A percentile compares a stretch with the other conserved stretches of the same genome.
phyloP scores from a whole-genome alignment of 495 filamentous ascomycete species.

The Penicillium daleae region DNA sequence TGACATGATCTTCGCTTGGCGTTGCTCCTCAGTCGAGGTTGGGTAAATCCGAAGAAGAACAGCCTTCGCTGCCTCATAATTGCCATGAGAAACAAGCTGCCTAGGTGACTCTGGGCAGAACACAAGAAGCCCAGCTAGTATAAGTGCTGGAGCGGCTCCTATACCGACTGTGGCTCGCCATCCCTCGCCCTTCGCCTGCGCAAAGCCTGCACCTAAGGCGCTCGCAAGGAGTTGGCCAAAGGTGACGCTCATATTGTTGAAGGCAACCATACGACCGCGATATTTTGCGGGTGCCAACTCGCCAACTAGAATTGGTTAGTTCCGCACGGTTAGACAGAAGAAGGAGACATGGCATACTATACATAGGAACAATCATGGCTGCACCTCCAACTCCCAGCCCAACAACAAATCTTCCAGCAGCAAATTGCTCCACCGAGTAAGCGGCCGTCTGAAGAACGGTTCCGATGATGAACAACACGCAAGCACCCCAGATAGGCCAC shows the following conservation, averaged over 20 bases:
- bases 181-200: slow-evolving; percentile 42
- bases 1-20: slow-evolving; percentile 40
- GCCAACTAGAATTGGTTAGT: slow-evolving; percentile 30
- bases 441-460: slow-evolving; percentile 46
- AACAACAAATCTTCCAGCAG: slow-evolving; percentile 53
- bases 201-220: slow-evolving; percentile 55
- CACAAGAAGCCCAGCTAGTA: slow-evolving; percentile 44
- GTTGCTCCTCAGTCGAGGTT: slow-evolving; percentile 38
- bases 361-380: slow-evolving; percentile 52
- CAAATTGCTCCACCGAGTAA: slow-evolving; percentile 51
- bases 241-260: slow-evolving; percentile 60
- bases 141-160: slow-evolving; percentile 50
- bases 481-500: slow-evolving; percentile 51
- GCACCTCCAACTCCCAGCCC: slow-evolving; percentile 58
- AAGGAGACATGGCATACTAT: slow-evolving; percentile 27
- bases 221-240: slow-evolving; percentile 56
- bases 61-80: slow-evolving; percentile 37
- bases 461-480: slow-evolving; percentile 51
- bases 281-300: slow-evolving; percentile 54
- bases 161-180: slow-evolving; percentile 57
- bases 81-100: slow-evolving; percentile 51
- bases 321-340: background rate
- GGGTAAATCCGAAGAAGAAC: slow-evolving; percentile 46
- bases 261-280: slow-evolving; percentile 56
- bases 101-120: slow-evolving; percentile 56